Conservation (phyloP, 768 basidiomycete species). For the Trametes gibbosa region DNA sequence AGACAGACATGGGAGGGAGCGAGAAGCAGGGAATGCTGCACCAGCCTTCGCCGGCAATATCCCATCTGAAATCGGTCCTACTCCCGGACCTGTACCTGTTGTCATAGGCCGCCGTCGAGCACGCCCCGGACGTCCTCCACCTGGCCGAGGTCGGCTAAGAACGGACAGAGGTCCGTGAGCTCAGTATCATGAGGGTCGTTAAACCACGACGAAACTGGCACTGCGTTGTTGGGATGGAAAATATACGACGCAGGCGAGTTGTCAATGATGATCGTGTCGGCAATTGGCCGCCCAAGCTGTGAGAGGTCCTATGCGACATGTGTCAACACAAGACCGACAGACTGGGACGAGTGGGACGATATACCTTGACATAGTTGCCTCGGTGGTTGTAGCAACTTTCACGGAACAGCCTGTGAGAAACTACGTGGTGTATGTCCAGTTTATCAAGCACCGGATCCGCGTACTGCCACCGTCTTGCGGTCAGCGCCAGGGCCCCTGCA, state of each 20-base stretch:
- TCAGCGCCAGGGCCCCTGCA: background rate
- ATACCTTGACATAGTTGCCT: constrained; percentile 98
- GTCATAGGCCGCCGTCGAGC: constrained; percentile 30
- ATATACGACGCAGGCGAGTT: constrained; percentile 99
- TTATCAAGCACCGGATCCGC: constrained; percentile 99
- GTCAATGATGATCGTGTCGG: constrained; percentile 95
- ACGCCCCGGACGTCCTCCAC: constrained; percentile 84
- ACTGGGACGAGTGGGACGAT: constrained; percentile 14
- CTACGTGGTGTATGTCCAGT: constrained; percentile 88
- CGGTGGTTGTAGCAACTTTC: constrained; percentile 99
- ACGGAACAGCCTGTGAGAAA: constrained; percentile 91
- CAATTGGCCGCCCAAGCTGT: constrained; percentile 91
- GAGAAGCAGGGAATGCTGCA: background rate
- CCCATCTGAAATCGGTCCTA: constrained; percentile 3
- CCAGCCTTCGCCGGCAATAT: constrained; percentile 6
- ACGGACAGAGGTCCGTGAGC: constrained; percentile 91
- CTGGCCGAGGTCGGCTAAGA: constrained; percentile 81
- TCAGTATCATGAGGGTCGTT: constrained; percentile 99
- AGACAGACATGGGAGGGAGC: constrained; percentile 11
- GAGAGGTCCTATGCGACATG: constrained; percentile 77
- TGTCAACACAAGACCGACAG: background rate
- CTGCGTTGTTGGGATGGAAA: constrained; percentile 98
- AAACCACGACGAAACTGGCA: constrained; percentile 99
- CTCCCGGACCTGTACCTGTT: constrained; percentile 9
- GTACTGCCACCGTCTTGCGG: constrained; percentile 54